Evolutionary conservation across 1,139 yeast genomes (phyloP).

Genomic region (Wickerhamomyces sp.): DNA sequence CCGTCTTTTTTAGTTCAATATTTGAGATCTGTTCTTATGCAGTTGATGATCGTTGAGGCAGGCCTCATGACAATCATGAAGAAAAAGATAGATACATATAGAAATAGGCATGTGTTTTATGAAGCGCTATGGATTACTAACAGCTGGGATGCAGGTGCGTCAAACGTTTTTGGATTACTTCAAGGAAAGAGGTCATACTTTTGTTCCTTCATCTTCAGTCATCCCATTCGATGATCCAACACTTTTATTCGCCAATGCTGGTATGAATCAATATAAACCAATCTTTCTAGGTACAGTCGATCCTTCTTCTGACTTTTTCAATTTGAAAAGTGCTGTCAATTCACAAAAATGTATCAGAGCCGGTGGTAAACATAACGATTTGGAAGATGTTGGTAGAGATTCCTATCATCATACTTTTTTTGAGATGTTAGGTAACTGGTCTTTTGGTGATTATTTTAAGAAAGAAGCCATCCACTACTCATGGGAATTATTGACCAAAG

Average conservation of each 20-base stretch:
- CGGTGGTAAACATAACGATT: conserved; percentile 98
- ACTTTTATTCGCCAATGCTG: conserved; percentile 91
- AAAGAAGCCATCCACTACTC: conserved; percentile 84
- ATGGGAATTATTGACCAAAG: conserved; percentile 86
- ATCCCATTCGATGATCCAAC: conserved; percentile 98
- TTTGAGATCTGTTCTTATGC: too few species aligned
- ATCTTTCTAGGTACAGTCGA: conserved; percentile 96
- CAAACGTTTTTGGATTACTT: conserved; percentile 80
- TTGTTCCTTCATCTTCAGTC: conserved; percentile 89
- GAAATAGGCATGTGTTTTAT: too few species aligned
- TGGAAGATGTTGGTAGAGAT: conserved; percentile 97
- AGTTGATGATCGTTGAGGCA: too few species aligned
- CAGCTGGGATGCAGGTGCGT: conserved; percentile 49
- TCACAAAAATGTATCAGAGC: conserved; percentile 99
- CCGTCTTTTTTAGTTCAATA: not conserved
- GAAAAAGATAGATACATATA: not conserved
- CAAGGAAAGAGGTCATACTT: conserved; percentile 63
- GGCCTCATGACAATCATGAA: too few species aligned
- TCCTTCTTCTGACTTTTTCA: conserved; percentile 82
- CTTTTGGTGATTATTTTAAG: conserved; percentile 97
- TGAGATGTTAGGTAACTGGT: conserved; percentile 99
- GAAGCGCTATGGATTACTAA: not conserved
- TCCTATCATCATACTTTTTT: conserved; percentile 97
- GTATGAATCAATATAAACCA: conserved; percentile 98
- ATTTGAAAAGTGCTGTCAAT: conserved; percentile 83